Evolutionary conservation across 306 rosid genomes (phyloP).

Genomic region (Albizia julibrissin): DNA sequence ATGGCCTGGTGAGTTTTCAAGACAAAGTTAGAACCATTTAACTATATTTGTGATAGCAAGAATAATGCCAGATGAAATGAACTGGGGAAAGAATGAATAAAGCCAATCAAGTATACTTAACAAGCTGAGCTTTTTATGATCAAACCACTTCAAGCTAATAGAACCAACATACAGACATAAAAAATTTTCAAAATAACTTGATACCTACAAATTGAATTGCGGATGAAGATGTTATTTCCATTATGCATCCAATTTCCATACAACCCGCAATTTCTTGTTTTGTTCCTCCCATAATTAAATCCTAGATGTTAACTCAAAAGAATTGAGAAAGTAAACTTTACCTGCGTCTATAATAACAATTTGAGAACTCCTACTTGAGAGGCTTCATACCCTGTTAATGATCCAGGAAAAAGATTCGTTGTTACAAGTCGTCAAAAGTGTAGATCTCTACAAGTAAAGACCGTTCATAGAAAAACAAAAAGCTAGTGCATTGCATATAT

Average conservation of each 20-base stretch:
- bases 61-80: not conserved
- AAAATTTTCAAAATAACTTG: conserved; percentile 8
- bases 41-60: not conserved
- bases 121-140: not conserved
- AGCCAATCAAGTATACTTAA: not conserved
- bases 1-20: not conserved
- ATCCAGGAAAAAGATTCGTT: conserved; percentile 24
- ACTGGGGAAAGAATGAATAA: not conserved
- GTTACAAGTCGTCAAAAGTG: conserved; percentile 25
- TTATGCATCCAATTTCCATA: conserved; percentile 1
- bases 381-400: conserved; percentile 64
- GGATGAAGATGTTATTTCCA: conserved; percentile 8
- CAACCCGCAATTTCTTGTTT: not conserved
- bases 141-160: conserved; percentile 12
- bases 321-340: conserved; percentile 27
- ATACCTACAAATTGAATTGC: not conserved
- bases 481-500: not conserved
- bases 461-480: not conserved
- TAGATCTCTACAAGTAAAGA: conserved; percentile 32
- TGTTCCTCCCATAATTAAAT: not conserved
- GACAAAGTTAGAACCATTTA: not conserved
- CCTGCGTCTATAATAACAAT: conserved; percentile 30
- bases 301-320: not conserved
- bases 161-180: not conserved
- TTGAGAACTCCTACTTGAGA: conserved; percentile 49